phyloP scores from a whole-genome alignment of 305 asterid species.

The Plantago rigida region DNA sequence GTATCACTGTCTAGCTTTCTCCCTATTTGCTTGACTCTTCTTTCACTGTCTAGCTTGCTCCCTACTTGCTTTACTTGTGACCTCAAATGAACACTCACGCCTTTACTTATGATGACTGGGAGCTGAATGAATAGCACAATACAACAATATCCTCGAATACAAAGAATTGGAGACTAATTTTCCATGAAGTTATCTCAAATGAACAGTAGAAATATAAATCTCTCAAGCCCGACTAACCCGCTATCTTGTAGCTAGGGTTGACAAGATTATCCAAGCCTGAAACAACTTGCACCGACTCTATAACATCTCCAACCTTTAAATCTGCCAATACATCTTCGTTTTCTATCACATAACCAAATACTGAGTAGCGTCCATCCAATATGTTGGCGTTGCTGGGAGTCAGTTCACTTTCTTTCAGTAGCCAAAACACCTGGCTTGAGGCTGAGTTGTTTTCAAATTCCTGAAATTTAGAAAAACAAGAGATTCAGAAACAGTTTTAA shows the following conservation, averaged over 20 bases:
- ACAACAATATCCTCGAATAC: slow-evolving; percentile 21
- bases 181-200: slow-evolving; percentile 1
- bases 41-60: no score
- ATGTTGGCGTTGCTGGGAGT: slow-evolving; percentile 98
- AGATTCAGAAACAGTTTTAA: slow-evolving; percentile 16
- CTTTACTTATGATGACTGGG: no score
- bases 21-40: no score
- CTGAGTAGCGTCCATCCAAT: slow-evolving; percentile 85
- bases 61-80: no score
- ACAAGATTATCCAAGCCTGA: slow-evolving; percentile 85
- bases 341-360: slow-evolving; percentile 74
- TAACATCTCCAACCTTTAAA: slow-evolving; percentile 88
- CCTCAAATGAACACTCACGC: no score
- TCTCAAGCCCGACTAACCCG: slow-evolving; percentile 42
- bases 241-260: slow-evolving; percentile 95
- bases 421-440: slow-evolving; percentile 98
- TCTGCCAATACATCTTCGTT: slow-evolving; percentile 84
- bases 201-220: slow-evolving; percentile 1
- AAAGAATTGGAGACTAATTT: slow-evolving; percentile 29
- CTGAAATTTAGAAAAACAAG: slow-evolving; percentile 30
- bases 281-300: slow-evolving; percentile 79
- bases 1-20: no score
- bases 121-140: slow-evolving; percentile 11
- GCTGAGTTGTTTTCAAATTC: slow-evolving; percentile 90
- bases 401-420: slow-evolving; percentile 90